Evolutionary conservation across 352 stramenopile genomes (phyloP), one percentile per base, ranked within the genome.

Genomic region (Globisporangium takayamanum): DNA sequence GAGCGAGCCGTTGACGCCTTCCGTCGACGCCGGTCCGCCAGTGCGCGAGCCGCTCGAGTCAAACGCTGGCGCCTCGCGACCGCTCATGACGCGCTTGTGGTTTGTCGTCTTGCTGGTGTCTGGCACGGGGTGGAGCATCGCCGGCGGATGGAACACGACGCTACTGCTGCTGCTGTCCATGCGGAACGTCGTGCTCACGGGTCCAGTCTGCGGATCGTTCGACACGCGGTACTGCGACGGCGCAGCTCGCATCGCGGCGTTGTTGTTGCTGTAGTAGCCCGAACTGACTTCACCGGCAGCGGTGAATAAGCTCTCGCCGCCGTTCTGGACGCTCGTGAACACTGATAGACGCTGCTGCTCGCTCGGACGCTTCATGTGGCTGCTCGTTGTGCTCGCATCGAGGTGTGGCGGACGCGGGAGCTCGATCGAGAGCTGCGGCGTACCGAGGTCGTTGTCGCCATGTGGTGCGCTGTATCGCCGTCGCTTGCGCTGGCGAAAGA

Each of bases 371-470:
- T 57, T 59, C 25, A 18, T 18, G 26, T 36, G 44, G 20, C 52
- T 49, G 44, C 44, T 49, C 5, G 16, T 28, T 25, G 15, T 39
- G 12, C 20, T 41, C 7, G 5, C 53, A 28, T 33, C 36, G n/a
- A 57, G 12, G 2, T 39, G 47, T 5, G 60, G 53, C 18, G 60
- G 60, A 6, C 42, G 55, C 33, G 60, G 60, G 22, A 66, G 44
- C 41, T 66, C 60, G 28, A 66, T 66, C 18, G 60, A 66, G 20
- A 66, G 41, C 54, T 66, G 60, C n/a, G 60, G 60, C 22, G 60
- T 66, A 28, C 60, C 60, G 20, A 66, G 50, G 48, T 66, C 53
- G 54, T 57, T 54, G 15, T 50, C 25, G 33, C 44, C 50, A 4
- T 45, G 22, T 5, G 53, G 53, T 10, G 37, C 48, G 30, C 53